Percentiles rank a stretch among this genome's conserved stretches.
Evolutionary conservation across 2,329 filamentous ascomycete genomes (phyloP).

Genomic region (Apiospora arundinis): DNA sequence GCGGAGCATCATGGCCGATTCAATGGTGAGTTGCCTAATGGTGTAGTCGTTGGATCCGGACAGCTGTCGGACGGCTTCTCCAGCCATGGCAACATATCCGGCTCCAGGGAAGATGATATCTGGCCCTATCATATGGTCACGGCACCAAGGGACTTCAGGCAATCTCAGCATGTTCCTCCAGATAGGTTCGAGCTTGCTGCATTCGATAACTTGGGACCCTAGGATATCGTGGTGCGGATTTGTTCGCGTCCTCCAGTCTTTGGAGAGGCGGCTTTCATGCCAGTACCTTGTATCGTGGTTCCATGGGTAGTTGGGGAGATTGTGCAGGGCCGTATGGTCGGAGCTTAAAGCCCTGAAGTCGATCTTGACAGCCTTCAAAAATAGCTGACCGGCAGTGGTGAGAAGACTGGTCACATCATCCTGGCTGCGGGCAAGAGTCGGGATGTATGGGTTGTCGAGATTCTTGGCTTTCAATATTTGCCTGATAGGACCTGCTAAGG

Average conservation of each 20-base stretch:
- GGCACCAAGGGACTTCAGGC: slow-evolving; percentile 42
- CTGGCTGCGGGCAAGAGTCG: slow-evolving; percentile 29
- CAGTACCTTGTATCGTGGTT: slow-evolving; percentile 32
- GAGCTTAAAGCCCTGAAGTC: slow-evolving; percentile 24
- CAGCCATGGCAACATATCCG: slow-evolving; percentile 22
- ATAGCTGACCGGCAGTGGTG: slow-evolving; percentile 26
- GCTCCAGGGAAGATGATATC: slow-evolving; percentile 21
- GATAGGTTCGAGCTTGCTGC: slow-evolving; percentile 17
- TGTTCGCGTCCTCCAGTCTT: slow-evolving; percentile 24
- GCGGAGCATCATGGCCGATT: neutral
- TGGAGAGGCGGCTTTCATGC: slow-evolving; percentile 29
- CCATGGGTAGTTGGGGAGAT: slow-evolving; percentile 35
- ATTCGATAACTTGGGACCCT: slow-evolving; percentile 23
- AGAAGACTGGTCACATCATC: too few relatives aligned
- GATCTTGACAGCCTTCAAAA: slow-evolving; percentile 28
- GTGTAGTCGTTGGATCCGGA: too few relatives aligned
- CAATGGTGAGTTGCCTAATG: too few relatives aligned
- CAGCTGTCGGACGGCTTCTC: slow-evolving; percentile 25
- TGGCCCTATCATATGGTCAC: slow-evolving; percentile 11
- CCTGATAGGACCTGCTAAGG: slow-evolving; percentile 37
- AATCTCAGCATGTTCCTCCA: slow-evolving; percentile 46
- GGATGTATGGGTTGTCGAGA: slow-evolving; percentile 26
- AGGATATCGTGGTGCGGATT: slow-evolving; percentile 30
- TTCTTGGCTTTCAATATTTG: slow-evolving; percentile 34
- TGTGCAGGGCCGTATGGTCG: neutral